These are phyloP conservation scores for Colletotrichum somersetense DNA, from an alignment of 2,329 filamentous ascomycete genomes.

Conservation along the genomic window DNA sequence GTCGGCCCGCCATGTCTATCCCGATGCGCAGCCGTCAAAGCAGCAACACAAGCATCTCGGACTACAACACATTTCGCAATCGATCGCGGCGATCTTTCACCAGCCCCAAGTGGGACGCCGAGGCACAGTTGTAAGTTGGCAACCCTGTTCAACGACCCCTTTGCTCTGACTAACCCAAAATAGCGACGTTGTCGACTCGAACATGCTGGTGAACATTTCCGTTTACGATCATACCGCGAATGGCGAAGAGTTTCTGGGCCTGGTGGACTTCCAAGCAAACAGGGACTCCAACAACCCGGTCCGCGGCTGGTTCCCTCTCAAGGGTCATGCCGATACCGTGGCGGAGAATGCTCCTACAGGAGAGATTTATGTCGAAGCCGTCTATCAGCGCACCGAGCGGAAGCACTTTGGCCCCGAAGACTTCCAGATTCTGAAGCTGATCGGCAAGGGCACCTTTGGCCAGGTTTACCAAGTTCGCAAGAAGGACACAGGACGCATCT, in stretches of 20 bases:
- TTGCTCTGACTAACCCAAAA: constrained; percentile 20
- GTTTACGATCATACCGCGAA: constrained; percentile 87
- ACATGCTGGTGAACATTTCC: constrained; percentile 91
- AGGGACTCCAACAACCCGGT: constrained; percentile 76
- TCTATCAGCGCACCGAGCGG: constrained; percentile 88
- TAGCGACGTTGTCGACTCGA: constrained; percentile 92
- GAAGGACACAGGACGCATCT: constrained; percentile 94
- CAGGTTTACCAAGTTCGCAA: constrained; percentile 99
- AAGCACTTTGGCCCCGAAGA: constrained; percentile 95
- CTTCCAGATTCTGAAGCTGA: constrained; percentile 95
- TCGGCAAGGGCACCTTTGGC: constrained; percentile 97
- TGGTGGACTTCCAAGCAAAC: constrained; percentile 82
- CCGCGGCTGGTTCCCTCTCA: constrained; percentile 87
- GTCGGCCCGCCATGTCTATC: constrained; percentile 87
- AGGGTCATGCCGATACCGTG: constrained; percentile 78
- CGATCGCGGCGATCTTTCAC: constrained; percentile 74
- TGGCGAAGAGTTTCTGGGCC: constrained; percentile 91
- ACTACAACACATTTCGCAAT: constrained; percentile 71
- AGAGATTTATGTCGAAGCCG: constrained; percentile 88
- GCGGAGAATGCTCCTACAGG: constrained; percentile 82
- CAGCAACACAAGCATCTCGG: constrained; percentile 88
- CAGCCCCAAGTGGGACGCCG: constrained; percentile 94
- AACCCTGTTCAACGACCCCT: constrained; percentile 42
- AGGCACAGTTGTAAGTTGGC: constrained; percentile 87
- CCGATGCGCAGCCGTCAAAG: constrained; percentile 97